phyloP scores from a whole-genome alignment of 257 asterid species.

The Solanum paucissectum region DNA sequence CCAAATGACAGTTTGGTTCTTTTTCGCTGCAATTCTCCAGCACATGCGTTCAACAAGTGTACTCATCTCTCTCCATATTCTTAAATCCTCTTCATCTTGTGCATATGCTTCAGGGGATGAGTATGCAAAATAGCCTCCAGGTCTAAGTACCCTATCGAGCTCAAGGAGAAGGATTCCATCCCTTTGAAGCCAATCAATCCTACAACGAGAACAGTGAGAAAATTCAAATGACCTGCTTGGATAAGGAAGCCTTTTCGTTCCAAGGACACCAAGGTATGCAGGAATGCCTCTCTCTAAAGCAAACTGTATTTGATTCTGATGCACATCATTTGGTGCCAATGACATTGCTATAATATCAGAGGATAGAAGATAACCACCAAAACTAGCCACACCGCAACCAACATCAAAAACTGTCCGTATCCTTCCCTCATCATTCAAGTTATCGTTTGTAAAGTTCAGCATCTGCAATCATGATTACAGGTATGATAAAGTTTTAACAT shows the following conservation, averaged over 20 bases:
- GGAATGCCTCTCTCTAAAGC: slow-evolving; percentile 96
- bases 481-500: slow-evolving; percentile 4
- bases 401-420: slow-evolving; percentile 80
- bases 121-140: slow-evolving; percentile 94
- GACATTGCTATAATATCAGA: slow-evolving; percentile 84
- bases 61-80: slow-evolving; percentile 85
- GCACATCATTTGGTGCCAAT: slow-evolving; percentile 89
- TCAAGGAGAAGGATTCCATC: slow-evolving; percentile 92
- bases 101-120: slow-evolving; percentile 98
- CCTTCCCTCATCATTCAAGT: slow-evolving; percentile 63
- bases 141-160: slow-evolving; percentile 81
- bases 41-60: slow-evolving; percentile 88
- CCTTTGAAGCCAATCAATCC: slow-evolving; percentile 94
- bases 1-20: slow-evolving; percentile 91
- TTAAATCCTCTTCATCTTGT: slow-evolving; percentile 80
- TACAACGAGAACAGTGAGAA: slow-evolving; percentile 92
- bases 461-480: slow-evolving; percentile 35
- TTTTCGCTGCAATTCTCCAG: slow-evolving; percentile 74
- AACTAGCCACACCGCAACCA: slow-evolving; percentile 96
- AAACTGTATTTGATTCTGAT: slow-evolving; percentile 92
- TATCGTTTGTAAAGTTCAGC: slow-evolving; percentile 61
- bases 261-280: slow-evolving; percentile 92
- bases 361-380: slow-evolving; percentile 89
- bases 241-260: slow-evolving; percentile 89
- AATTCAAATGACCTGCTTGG: slow-evolving; percentile 94